Base-by-base conservation (phyloP, 306 rosid species). In the Inga leiocalycina region DNA sequence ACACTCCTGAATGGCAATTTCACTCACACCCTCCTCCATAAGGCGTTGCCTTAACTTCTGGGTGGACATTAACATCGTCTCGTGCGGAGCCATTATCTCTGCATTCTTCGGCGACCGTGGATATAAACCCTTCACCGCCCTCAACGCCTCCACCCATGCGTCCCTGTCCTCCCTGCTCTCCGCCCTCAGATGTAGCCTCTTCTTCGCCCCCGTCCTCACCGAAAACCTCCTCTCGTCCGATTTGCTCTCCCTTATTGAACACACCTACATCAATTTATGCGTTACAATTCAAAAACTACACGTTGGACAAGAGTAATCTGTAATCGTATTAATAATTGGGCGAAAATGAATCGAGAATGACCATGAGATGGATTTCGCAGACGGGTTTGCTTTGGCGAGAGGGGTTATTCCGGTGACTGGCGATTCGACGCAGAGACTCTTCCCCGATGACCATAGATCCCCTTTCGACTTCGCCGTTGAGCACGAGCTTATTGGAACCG, bases 11-110 rank as follows among this genome's bases (percentile, higher is more conserved):
- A 92, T 89, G 45, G 89, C 87, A 62, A 75, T 82, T 79, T 92
- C 94, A 32, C 75, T 72, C 10, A 92, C 84, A 56, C 97, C 97
- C 81, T 90, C 94, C 54, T 89, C 85, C 22, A 27, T 22, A 51
- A 92, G 88, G 20, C 81, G 88, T 86, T 88, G 89, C 85, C 93
- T 88, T 74, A 92, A 69, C 78, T 80, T 92, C 27, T 90, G 89
- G 0, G 94, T 91, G 8, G 92, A 87, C 37, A 89, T 75, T 14
- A 84, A 56, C 51, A 82, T 68, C 34, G 81, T 84, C 75, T 90
- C 93, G 4, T 82, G 80, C 1, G 93, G 91, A 16, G 90, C 93
- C 89, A 88, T 86, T 43, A 87, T 86, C 84, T 92, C 93, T n/a
- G 91, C 74, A 79, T 87, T 27, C 13, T 88, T 72, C 2, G 96